Conservation (phyloP, 2,329 filamentous ascomycete species). For the Talaromyces verruculosus region DNA sequence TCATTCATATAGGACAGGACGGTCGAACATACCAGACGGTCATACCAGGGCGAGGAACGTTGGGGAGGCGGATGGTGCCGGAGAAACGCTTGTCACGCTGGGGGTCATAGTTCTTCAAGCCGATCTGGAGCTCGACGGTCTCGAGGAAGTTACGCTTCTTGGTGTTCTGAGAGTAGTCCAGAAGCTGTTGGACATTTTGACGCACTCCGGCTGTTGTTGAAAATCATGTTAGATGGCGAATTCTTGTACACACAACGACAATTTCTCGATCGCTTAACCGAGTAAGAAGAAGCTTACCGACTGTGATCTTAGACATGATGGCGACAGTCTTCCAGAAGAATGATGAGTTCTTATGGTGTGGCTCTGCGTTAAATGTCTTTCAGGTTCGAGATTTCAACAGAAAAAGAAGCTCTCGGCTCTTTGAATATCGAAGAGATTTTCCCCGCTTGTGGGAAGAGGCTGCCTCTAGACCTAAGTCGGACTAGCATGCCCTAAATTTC, state of each 20-base stretch:
- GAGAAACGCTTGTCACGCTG: slow-evolving; percentile 99
- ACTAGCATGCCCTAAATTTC: slow-evolving; percentile 21
- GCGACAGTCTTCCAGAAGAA: slow-evolving; percentile 83
- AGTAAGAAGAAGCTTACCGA: slow-evolving; percentile 46
- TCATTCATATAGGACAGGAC: not conserved
- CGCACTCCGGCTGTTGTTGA: slow-evolving; percentile 75
- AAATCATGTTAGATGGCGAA: slow-evolving; percentile 22
- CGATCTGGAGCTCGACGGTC: slow-evolving; percentile 81
- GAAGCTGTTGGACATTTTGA: slow-evolving; percentile 87
- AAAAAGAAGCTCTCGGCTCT: slow-evolving; percentile 20
- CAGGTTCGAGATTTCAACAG: slow-evolving; percentile 29
- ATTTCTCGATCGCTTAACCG: not conserved
- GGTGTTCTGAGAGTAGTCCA: slow-evolving; percentile 91
- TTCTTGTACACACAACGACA: not conserved
- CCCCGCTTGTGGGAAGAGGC: slow-evolving; percentile 42
- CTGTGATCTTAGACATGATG: slow-evolving; percentile 60
- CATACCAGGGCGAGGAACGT: slow-evolving; percentile 89
- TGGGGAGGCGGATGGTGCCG: slow-evolving; percentile 93
- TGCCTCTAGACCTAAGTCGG: slow-evolving; percentile 26
- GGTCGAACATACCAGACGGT: slow-evolving; percentile 65
- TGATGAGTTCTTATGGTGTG: slow-evolving; percentile 70
- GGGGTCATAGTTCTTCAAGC: slow-evolving; percentile 98
- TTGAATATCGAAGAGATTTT: slow-evolving; percentile 26
- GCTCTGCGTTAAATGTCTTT: slow-evolving; percentile 51
- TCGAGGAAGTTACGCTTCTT: slow-evolving; percentile 99